Evolutionary conservation across 2,329 filamentous ascomycete genomes (phyloP), one percentile per base, ranked within the genome.

Genomic region (Sclerotinia subarctica): DNA sequence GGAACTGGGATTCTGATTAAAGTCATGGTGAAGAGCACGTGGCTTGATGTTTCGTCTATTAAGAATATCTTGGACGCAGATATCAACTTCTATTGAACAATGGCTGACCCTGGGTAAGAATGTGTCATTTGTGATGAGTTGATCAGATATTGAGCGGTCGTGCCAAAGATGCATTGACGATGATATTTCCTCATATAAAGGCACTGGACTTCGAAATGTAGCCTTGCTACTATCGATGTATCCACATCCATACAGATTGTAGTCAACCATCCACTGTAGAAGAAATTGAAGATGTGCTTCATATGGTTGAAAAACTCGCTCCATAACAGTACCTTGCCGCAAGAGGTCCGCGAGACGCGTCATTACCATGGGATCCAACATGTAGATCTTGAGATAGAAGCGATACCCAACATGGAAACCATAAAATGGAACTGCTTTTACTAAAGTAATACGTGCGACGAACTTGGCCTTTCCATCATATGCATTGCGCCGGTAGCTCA

Each of bases 261-360:
- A 99, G 78, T 99, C 96, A 72, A 90, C 91, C 95, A 99, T 98
- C 86, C 96, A 99, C 79, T 99, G 96, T 13, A 95, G 84, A 11
- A 97, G 81, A 77, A 94, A 98, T 76, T 97, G 93, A 70, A 98
- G 79, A 77, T 99, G 96, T 24, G 92, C 93, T 79, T 99, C 95
- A 76, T 95, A 96, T 0, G 95, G 94, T 76, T 98, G 94, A 54
- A 99, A 90, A 32, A 86, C 85, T 69, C 86, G 86, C 76, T 92
- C 92, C 86, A 98, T 86, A 54, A 99, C 89, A 42, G 90, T 90
- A 10, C 95, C 95, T 78, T 97, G 93, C 24, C 92, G 89, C 53
- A 99, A 83, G 59, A 99, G 83, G 76, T 98, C 94, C 35, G 92
- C 88, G 69, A 98, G 83, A 44, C 94, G 87, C n/a, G 89, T 93